Base-by-base conservation (phyloP, 495 filamentous ascomycete genomes). In the Aspergillus conjunctus region DNA sequence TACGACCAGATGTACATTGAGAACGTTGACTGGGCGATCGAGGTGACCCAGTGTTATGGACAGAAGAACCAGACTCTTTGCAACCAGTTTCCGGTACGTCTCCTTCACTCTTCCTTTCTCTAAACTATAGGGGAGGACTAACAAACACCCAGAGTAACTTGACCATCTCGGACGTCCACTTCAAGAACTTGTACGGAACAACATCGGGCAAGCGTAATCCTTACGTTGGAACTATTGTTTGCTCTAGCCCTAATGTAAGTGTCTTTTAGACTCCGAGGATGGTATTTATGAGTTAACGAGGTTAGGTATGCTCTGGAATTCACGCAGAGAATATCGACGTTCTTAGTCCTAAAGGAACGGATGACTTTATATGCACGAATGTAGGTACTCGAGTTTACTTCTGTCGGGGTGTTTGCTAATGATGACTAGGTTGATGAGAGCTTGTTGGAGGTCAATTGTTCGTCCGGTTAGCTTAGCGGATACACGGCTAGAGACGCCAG, bases 31-130 rank as follows among this genome's bases (percentile, higher is more conserved):
- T 88, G 83, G 55, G 83, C 82, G 5, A 86, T 88, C 60, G 84
- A 87, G 65, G 75, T 88, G 33, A 84, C 83, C 20, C 85, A 87
- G 70, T 88, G 85, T 73, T 88, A 88, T 61, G 85, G 85, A 3
- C 85, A 88, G 68, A 78, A 69, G 17, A 88, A 88, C 55, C 56
- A 81, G 34, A 87, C 86, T 8, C 75, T 87, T 12, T 88, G 86
- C 63, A 77, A 85, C 45, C 61, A 84, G 65, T 84, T 71, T 65
- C 86, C 86, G 44, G 73, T 76, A 55, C 11, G 67, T 65, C 10
- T 6, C 17, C 26, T n/a, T 46, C 46, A 31, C 14, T 43, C 7
- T 45, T 34, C 41, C 20, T 18, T 3, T 49, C 26, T 30, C 11
- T 20, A 21, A 45, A 6, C 41, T 3, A 2, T 17, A 15, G 12